These are phyloP conservation scores for Candida tropicalis DNA, from an alignment of 1,139 yeast genomes.

Conservation along the genomic window DNA sequence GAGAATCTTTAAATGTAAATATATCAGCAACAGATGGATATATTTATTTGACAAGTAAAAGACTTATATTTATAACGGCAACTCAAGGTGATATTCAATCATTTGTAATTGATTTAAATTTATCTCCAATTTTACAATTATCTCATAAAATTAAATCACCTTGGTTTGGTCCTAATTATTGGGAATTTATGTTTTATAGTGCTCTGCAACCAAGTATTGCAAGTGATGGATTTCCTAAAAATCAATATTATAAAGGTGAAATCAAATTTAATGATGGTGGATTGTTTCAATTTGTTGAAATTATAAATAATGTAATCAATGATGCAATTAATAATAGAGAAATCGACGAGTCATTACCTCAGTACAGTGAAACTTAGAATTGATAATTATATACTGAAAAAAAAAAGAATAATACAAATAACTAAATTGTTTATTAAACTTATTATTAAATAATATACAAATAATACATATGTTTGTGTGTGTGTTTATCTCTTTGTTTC, in stretches of 20 bases:
- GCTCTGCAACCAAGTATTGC: constrained; percentile 27
- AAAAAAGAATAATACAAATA: constrained; percentile 3
- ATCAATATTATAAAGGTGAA: constrained; percentile 40
- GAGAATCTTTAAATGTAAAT: constrained; percentile 15
- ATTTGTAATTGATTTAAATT: constrained; percentile 34
- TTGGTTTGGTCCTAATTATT: constrained; percentile 58
- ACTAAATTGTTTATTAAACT: constrained; percentile 3
- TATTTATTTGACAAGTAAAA: constrained; percentile 37
- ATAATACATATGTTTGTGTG: constrained; percentile 3
- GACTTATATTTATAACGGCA: constrained; percentile 40
- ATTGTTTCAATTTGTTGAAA: constrained; percentile 38
- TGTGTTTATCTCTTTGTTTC: constrained; percentile 1
- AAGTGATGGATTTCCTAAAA: constrained; percentile 48
- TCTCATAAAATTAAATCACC: constrained; percentile 49
- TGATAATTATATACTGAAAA: too few relatives aligned
- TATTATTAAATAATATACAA: constrained; percentile 4
- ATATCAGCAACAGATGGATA: constrained; percentile 38
- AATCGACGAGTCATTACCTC: constrained; percentile 50
- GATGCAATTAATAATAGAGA: constrained; percentile 38
- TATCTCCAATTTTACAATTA: constrained; percentile 26
- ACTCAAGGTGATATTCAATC: constrained; percentile 43
- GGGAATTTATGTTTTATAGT: constrained; percentile 46
- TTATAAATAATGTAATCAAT: constrained; percentile 30
- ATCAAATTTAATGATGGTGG: constrained; percentile 54
- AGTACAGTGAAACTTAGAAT: constrained; percentile 24